Evolutionary conservation across 257 asterid genomes (phyloP), one percentile per base, ranked within the genome.

Genomic region (Anisodus acutangulus): DNA sequence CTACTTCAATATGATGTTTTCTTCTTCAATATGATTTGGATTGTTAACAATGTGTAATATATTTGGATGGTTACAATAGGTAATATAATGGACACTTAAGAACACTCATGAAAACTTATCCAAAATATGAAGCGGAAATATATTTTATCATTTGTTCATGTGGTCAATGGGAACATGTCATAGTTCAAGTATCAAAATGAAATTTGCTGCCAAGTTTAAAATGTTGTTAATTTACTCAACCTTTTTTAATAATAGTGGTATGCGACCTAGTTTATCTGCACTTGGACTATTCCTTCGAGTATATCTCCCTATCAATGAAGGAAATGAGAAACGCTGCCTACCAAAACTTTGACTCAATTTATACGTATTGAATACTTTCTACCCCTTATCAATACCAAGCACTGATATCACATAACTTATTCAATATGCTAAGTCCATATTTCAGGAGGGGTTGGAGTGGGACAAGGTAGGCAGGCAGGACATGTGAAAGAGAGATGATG

Each of bases 401-500:
- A 41, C 45, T 41, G 45, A 22, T 31, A 60, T 60, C 35, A 19
- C 2, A 35, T 19, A 60, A 60, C 6, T n/a, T 60, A n/a, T 60
- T 19, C 8, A 60, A 60, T 60, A 60, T 1, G 2, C 3, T 0
- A 3, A n/a, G 11, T 8, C 35, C 67, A 60, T 62, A 62, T 62
- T 62, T 62, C 37, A 19, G 37, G 68, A n/a, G 15, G 49, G 19
- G 4, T 11, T 6, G 15, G 12, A 6, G n/a, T 37, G 59, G 35
- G 62, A n/a, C 59, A 64, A 78, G 83, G 59, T 51, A 72, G 72
- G 81, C 76, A 85, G 58, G 83, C 81, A 76, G 53, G 43, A 41
- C 37, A 13, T 76, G 72, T 82, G 84, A 78, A 26, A 60, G 63
- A 57, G 78, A 85, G 59, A 53, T 70, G 85, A 53, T 74, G 78